Evolutionary conservation across 169 alveolate species (phyloP).

Genomic region (Theileria annulata): DNA sequence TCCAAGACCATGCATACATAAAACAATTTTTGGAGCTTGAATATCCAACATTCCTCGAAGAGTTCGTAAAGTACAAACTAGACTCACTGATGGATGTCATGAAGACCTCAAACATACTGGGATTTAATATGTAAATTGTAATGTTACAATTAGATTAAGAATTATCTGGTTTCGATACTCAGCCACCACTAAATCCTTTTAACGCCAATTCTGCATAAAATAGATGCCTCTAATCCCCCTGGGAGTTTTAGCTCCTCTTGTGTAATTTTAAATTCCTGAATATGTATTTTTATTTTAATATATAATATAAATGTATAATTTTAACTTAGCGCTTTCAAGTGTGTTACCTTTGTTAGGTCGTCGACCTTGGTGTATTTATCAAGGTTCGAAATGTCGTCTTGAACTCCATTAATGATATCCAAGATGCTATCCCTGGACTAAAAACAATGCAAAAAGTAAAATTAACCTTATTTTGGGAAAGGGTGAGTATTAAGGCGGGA

Average conservation of each 20-base stretch:
- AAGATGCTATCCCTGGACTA: slow-evolving; percentile 27
- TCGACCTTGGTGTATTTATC: slow-evolving; percentile 24
- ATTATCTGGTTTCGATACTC: neutral
- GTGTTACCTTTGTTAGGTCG: slow-evolving; percentile 23
- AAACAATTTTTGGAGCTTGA: slow-evolving; percentile 26
- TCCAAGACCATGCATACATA: neutral
- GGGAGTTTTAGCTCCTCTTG: slow-evolving; percentile 52
- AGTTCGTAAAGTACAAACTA: slow-evolving; percentile 46
- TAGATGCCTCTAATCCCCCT: slow-evolving; percentile 45
- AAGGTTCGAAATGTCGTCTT: slow-evolving; percentile 28
- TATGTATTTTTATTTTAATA: neutral
- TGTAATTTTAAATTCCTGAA: slow-evolving; percentile 58
- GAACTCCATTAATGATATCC: slow-evolving; percentile 28
- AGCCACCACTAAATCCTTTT: slow-evolving; percentile 30
- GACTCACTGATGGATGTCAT: slow-evolving; percentile 46
- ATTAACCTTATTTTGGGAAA: slow-evolving; percentile 29
- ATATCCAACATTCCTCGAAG: slow-evolving; percentile 36
- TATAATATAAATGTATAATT: neutral
- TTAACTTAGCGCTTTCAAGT: neutral
- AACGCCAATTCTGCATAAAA: slow-evolving; percentile 52
- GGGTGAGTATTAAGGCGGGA: slow-evolving; percentile 26
- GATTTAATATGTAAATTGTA: neutral
- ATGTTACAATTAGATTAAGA: neutral
- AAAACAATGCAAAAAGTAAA: neutral
- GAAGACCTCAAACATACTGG: neutral